Conservation (phyloP, 2,329 filamentous ascomycete genomes). For the Pseudogymnoascus sp. region DNA sequence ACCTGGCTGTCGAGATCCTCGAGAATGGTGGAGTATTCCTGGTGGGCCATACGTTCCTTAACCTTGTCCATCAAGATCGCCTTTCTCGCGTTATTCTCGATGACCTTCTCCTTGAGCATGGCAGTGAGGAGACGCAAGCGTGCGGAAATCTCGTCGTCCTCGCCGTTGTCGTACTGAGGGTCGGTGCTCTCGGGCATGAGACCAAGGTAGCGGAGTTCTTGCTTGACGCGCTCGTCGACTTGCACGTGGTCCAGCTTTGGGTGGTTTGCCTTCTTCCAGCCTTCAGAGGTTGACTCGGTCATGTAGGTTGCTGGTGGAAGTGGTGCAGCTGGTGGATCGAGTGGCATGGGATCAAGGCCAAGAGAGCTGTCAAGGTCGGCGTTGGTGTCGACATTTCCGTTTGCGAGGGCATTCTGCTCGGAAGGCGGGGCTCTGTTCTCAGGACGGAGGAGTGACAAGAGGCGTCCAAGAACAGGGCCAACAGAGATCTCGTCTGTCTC, state of each 20-base stretch:
- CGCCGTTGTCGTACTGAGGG: slow-evolving; percentile 80
- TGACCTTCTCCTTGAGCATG: slow-evolving; percentile 72
- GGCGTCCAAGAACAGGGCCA: slow-evolving; percentile 73
- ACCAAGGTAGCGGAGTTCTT: slow-evolving; percentile 84
- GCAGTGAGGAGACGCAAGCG: slow-evolving; percentile 78
- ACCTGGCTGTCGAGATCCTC: slow-evolving; percentile 95
- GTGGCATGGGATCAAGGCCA: slow-evolving; percentile 20
- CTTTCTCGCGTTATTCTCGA: slow-evolving; percentile 87
- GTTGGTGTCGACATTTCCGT: slow-evolving; percentile 44
- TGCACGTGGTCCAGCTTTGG: slow-evolving; percentile 75
- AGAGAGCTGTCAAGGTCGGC: slow-evolving; percentile 38
- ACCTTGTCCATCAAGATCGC: slow-evolving; percentile 77
- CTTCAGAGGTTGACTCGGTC: slow-evolving; percentile 64
- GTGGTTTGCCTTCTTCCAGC: slow-evolving; percentile 70
- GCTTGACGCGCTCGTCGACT: slow-evolving; percentile 83
- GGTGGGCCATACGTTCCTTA: slow-evolving; percentile 86
- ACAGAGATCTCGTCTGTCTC: slow-evolving; percentile 86
- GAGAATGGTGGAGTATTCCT: slow-evolving; percentile 93
- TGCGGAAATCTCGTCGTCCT: slow-evolving; percentile 88
- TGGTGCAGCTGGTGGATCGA: slow-evolving; percentile 23
- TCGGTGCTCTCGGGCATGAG: slow-evolving; percentile 62
- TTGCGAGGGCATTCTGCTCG: slow-evolving; percentile 50
- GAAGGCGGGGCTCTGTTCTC: slow-evolving; percentile 51
- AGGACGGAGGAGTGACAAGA: slow-evolving; percentile 74
- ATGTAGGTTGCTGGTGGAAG: slow-evolving; percentile 68